Base-by-base conservation (phyloP, 2,329 filamentous ascomycete genomes). In the Colletotrichum salicis region DNA sequence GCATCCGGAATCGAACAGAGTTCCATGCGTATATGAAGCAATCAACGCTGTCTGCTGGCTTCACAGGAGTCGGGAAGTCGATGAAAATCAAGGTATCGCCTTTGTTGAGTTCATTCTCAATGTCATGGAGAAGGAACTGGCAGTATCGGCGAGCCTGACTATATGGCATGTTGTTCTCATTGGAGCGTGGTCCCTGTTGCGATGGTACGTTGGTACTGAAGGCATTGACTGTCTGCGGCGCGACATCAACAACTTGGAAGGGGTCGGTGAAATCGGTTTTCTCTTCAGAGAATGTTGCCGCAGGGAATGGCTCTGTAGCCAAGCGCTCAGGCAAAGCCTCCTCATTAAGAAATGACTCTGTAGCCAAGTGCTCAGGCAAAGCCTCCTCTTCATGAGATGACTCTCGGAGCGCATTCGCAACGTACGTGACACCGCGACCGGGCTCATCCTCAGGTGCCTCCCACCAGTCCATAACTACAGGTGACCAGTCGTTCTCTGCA, bases 81-180 rank as follows among this genome's bases (percentile, higher is more conserved):
- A 88, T 78, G 56, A 85, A 79, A 33, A 87, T 80, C 8, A 86
- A 75, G 0, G 84, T 86, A 64, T 87, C 85, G 6, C 85, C 85
- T 19, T 74, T 62, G 27, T 27, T 73, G 15, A 76, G 58, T 37
- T 76, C 73, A 11, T 55, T 31, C 68, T 74, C 51, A 73, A 73
- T 33, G 72, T 76, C 58, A 64, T 76, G 72, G 59, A 77, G 12
- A 51, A 69, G 59, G 35, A 71, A 58, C 19, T 69, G 61, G 33
- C 57, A 61, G 58, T 61, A 72, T 4, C 33, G 61, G 4, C 58
- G 61, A 24, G 35, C 60, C 24, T 72, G 60, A 19, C 22, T 10
- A 41, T 67, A 45, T 10, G 51, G 66, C 61, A 71, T 71, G n/a
- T 71, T 41, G 22, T 5, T 51, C 24, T 37, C 15, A 12, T 24